Evolutionary conservation across 768 basidiomycete species (phyloP).

Genomic region (Mycena belliarum): DNA sequence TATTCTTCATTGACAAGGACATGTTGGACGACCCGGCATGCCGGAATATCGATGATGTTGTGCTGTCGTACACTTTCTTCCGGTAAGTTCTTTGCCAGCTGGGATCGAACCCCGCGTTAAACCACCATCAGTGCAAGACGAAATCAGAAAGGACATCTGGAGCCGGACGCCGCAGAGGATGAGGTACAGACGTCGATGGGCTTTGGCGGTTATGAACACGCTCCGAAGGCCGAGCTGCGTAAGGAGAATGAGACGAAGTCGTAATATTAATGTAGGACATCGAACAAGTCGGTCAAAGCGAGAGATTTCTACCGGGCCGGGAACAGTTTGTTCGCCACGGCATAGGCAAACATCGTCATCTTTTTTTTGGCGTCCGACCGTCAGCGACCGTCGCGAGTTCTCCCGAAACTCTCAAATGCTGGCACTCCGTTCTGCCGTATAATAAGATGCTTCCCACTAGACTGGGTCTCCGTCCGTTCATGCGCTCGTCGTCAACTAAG

Average conservation of each 20-base stretch:
- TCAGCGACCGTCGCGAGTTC: conserved; percentile 9
- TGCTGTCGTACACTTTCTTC: conserved; percentile 98
- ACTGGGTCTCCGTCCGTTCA: conserved; percentile 10
- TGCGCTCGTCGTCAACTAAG: conserved; percentile 24
- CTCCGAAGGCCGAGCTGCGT: conserved; percentile 38
- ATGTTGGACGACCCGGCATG: conserved; percentile 91
- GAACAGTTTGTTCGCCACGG: background rate
- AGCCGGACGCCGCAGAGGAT: conserved; percentile 85
- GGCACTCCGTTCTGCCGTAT: background rate
- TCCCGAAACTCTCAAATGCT: conserved; percentile 9
- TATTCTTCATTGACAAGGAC: conserved; percentile 99
- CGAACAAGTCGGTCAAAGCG: conserved; percentile 7
- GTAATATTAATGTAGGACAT: background rate
- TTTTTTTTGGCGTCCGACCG: too few species aligned
- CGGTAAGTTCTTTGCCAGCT: conserved; percentile 49
- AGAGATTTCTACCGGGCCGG: background rate
- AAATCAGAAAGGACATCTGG: conserved; percentile 81
- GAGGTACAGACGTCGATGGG: conserved; percentile 81
- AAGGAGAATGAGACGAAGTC: background rate
- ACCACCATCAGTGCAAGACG: conserved; percentile 72
- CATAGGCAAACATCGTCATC: background rate
- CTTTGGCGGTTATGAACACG: conserved; percentile 63
- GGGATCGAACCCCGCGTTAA: background rate
- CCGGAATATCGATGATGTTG: conserved; percentile 84
- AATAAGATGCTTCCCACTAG: conserved; percentile 14